These are phyloP conservation scores for Cryptococcus depauperatus DNA, from an alignment of 1,284 basidiomycete species.

Conservation along the genomic window DNA sequence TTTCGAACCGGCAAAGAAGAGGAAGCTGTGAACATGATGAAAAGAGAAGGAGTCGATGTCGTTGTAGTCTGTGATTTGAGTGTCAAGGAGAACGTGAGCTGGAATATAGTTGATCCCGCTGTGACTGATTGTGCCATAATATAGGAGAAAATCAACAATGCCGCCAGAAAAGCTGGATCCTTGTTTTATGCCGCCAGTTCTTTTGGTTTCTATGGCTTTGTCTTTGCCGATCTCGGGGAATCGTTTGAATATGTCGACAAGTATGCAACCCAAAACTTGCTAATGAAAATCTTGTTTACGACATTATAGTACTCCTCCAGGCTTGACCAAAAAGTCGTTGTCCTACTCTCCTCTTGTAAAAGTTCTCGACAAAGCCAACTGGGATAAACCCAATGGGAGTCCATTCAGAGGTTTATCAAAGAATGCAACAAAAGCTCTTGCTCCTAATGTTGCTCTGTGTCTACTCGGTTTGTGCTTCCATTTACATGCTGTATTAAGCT, in stretches of 20 bases:
- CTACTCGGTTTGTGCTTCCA: too few species aligned
- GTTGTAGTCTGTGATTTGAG: slow-evolving; percentile 75
- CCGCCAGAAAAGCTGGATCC: slow-evolving; percentile 60
- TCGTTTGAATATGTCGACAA: slow-evolving; percentile 69
- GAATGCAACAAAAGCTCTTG: slow-evolving; percentile 67
- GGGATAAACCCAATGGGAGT: slow-evolving; percentile 41
- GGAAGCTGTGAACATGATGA: slow-evolving; percentile 55
- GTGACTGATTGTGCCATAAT: background rate
- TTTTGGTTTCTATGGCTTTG: slow-evolving; percentile 86
- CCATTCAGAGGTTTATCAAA: slow-evolving; percentile 63
- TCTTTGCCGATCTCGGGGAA: slow-evolving; percentile 82
- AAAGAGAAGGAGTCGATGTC: slow-evolving; percentile 57
- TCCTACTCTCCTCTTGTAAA: slow-evolving; percentile 58
- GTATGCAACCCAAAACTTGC: slow-evolving; percentile 50
- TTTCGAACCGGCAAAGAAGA: slow-evolving; percentile 49
- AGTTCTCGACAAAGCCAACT: slow-evolving; percentile 51
- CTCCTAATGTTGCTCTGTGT: slow-evolving; percentile 61
- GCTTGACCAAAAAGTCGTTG: slow-evolving; percentile 57
- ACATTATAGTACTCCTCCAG: slow-evolving; percentile 26
- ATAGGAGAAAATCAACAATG: slow-evolving; percentile 67
- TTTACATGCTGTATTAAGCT: too few species aligned
- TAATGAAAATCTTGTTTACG: background rate
- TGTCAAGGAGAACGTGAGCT: slow-evolving; percentile 61
- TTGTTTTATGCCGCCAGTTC: slow-evolving; percentile 82
- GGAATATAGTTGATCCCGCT: background rate